These are phyloP conservation scores for Austroboletus olivaceoglutinosus DNA, from an alignment of 1,284 basidiomycete genomes.

Conservation along the genomic window DNA sequence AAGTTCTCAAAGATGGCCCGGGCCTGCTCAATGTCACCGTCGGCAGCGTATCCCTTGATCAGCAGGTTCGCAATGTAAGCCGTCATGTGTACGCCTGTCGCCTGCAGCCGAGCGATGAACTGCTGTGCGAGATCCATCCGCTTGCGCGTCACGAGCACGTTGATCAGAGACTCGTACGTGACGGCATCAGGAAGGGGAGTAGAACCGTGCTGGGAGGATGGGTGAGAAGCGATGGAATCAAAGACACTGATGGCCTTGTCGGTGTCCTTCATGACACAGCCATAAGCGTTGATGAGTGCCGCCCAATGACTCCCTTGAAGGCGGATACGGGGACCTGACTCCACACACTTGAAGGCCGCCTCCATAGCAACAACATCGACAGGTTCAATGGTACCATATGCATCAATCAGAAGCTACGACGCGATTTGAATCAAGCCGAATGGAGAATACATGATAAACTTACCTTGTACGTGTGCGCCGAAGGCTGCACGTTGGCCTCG, in stretches of 20 bases:
- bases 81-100: constrained; percentile 78
- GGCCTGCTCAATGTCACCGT: constrained; percentile 68
- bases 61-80: constrained; percentile 95
- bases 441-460: constrained; percentile 14
- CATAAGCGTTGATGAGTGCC: constrained; percentile 88
- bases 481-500: constrained; percentile 65
- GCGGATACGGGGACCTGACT: constrained; percentile 48
- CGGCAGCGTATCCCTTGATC: constrained; percentile 84
- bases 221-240: constrained; percentile 64
- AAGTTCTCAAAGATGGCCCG: constrained; percentile 84
- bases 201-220: constrained; percentile 37
- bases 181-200: constrained; percentile 73
- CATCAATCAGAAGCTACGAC: constrained; percentile 80
- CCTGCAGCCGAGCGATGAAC: constrained; percentile 66
- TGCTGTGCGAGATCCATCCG: constrained; percentile 76
- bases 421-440: constrained; percentile 11
- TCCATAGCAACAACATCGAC: constrained; percentile 79
- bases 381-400: constrained; percentile 85
- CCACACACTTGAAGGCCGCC: constrained; percentile 64
- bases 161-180: constrained; percentile 88
- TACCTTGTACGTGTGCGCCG: constrained; percentile 91
- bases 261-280: constrained; percentile 78
- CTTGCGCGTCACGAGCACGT: constrained; percentile 79
- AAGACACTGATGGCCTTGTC: constrained; percentile 78
- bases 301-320: constrained; percentile 91